Evolutionary conservation across 352 stramenopile species (phyloP), one percentile per base, ranked within the genome.

Genomic region (Globisporangium perplexum): DNA sequence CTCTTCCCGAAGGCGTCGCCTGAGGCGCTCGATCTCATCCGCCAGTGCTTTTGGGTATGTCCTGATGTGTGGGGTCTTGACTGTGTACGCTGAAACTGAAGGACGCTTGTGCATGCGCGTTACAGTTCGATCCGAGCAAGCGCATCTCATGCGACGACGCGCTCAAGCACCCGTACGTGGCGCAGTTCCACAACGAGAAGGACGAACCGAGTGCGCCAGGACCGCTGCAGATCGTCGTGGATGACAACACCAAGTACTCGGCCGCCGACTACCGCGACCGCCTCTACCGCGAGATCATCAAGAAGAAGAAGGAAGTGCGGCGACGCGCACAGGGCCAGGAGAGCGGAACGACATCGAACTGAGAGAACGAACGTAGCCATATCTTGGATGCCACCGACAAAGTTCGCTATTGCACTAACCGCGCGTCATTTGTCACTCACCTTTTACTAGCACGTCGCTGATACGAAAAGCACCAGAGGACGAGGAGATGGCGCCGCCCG

Each of bases 171-270:
- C 74, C 91, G 38, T 98, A 97, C 67, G 87, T 98, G 38, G 76
- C 86, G 20, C 87, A 98, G 60, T 98, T 98, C 66, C 94, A 98
- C 71, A 95, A 97, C 57, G 79, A 92, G n/a, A 95, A 97, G 63
- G 85, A 98, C 52, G 95, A 98, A 55, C 77, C 85, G 23, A 77
- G 70, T 43, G 83, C 83, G 2, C 74, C 77, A 0, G 83, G 61
- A 20, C 72, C 75, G 41, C 66, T 85, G 44, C 75, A 90, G 58
- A 96, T 97, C 55, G 78, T 94, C 20, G 81, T 97, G 43, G 86
- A 97, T 61, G 93, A 98, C 75, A 97, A 98, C 66, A 96, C 89
- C 57, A 97, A 98, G 69, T 93, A 97, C 59, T 96, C 86, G 30
- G 90, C 90, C 10, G 84, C 85, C 15, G 90, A 98, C 72, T 98